Base-by-base conservation (phyloP, 1,139 yeast species). In the Candida tetrigidarum region DNA sequence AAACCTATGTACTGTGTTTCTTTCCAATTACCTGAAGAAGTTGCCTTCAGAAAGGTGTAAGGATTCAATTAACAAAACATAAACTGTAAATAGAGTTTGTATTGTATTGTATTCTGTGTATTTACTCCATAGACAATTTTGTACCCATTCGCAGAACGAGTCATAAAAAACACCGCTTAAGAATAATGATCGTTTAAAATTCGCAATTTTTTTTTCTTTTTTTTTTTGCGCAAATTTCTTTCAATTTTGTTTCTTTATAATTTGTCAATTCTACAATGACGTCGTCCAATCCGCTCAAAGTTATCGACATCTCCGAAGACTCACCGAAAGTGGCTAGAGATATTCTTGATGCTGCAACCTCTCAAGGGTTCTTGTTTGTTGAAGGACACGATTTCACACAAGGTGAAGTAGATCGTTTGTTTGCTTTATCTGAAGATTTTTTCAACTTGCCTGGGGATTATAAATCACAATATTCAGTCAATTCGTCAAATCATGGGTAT, bases 1-100 rank as follows among this genome's bases (percentile, higher is more conserved):
- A 95, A 93, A 62, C 93, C 93, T 27, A 93, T 93, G 99, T 92
- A 81, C 62, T 91, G 98, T 63, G 88, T 89, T 4, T 74, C 92
- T 8, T 91, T 92, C 66, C 66, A 67, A 55, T 73, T 93, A 35
- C 99, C 99, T 0, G 74, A 74, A 48, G 85, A 80, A 49, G 90
- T 92, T 27, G 97, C 97, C 2, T 85, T 83, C 51, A 64, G 56
- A 50, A 56, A 54, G 33, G 14, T 27, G 9, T 37, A 33, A 22
- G 18, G 15, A n/a, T n/a, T n/a, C n/a, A n/a, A n/a, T n/a, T n/a
- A n/a, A n/a, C 5, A 5, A 28, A 9, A 3, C 5, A 12, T 14
- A 4, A 16, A 5, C 11, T 34, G 43, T 34, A 41, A n/a, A 27
- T 41, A 34, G 22, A 19, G 8, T 23, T 34, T 32, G n/a, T n/a